Conservation (phyloP, 192 early-diverging fungal genomes). For the Coemansia sp. region DNA sequence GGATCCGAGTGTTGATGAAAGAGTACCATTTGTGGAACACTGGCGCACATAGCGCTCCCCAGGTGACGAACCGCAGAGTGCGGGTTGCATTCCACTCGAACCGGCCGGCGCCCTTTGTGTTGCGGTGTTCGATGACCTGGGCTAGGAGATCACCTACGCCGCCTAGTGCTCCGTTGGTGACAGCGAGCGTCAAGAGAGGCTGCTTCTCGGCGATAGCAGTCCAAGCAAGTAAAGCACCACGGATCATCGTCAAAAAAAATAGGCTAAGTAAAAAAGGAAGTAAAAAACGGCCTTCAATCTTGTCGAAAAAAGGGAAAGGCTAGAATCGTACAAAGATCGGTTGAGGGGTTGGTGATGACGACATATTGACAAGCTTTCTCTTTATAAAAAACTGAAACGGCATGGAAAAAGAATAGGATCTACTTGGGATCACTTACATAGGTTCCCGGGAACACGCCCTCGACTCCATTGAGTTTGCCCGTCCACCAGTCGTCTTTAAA, state of each 20-base stretch:
- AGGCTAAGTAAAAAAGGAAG: not conserved
- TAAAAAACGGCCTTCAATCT: not conserved
- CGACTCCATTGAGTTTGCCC: constrained; percentile 59
- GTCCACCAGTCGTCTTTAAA: constrained; percentile 81
- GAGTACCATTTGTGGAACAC: constrained; percentile 68
- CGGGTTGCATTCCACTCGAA: constrained; percentile 44
- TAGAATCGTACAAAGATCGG: not conserved
- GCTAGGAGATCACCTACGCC: constrained; percentile 64
- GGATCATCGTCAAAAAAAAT: not conserved
- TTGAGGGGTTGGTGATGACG: not conserved
- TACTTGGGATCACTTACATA: constrained; percentile 43
- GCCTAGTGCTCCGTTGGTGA: constrained; percentile 66
- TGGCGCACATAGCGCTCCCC: constrained; percentile 69
- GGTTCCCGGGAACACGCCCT: constrained; percentile 74
- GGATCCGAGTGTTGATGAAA: constrained; percentile 63
- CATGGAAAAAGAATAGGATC: not conserved
- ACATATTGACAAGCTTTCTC: not conserved
- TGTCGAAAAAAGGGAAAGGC: not conserved
- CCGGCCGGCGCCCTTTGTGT: constrained; percentile 9
- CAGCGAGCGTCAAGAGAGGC: constrained; percentile 64
- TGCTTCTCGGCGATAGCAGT: constrained; percentile 46
- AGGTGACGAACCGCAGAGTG: constrained; percentile 62
- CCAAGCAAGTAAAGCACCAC: constrained; percentile 16
- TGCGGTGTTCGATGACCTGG: constrained; percentile 53
- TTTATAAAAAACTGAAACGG: constrained; percentile 1